Evolutionary conservation across 192 early-diverging fungal genomes (phyloP), one percentile per base, ranked within the genome.

Genomic region (Coemansia sp.): DNA sequence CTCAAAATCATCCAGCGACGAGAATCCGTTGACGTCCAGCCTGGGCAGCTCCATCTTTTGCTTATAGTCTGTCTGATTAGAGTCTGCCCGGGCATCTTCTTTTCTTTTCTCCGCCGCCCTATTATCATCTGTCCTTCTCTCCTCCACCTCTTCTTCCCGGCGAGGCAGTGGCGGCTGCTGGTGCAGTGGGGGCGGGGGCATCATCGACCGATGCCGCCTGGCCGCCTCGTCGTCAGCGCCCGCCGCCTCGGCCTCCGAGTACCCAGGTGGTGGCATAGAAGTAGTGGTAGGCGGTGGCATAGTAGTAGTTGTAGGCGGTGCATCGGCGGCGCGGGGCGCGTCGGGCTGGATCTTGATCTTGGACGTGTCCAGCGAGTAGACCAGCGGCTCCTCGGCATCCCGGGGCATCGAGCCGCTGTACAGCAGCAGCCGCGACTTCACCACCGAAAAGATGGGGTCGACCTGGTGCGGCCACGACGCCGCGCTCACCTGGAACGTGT

Each of bases 301-400:
- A n/a, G n/a, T n/a, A n/a, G n/a, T n/a, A n/a, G 14, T 19, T 37
- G 60, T 14, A 10, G 42, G 22, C n/a, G 59, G 4, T 10, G 49
- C 43, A 37, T 35, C 47, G 2, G 45, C 57, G 5, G 54, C 40
- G 15, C 77, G 70, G 4, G 73, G 59, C 1, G 56, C 69, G 31
- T 83, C 81, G 3, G 75, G 81, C 76, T 76, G 72, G 62, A 83
- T 83, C 59, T 78, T 77, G 64, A 83, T 83, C 69, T 83, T 83
- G 31, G 75, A 74, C 27, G 81, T 83, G 42, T 83, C 81, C 37
- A 83, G 66, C 31, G 73, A 73, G 43, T 83, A 76, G 14, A 83
- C 58, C 24, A 59, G 19, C 6, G 66, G 43, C 15, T 67, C 79
- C 10, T 53, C 46, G 2, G 31, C 22, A 41, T 74, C 71, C 12